Evolutionary conservation across 1,284 basidiomycete species (phyloP), one percentile per base, ranked within the genome.

Genomic region (Chalciporus sp.): DNA sequence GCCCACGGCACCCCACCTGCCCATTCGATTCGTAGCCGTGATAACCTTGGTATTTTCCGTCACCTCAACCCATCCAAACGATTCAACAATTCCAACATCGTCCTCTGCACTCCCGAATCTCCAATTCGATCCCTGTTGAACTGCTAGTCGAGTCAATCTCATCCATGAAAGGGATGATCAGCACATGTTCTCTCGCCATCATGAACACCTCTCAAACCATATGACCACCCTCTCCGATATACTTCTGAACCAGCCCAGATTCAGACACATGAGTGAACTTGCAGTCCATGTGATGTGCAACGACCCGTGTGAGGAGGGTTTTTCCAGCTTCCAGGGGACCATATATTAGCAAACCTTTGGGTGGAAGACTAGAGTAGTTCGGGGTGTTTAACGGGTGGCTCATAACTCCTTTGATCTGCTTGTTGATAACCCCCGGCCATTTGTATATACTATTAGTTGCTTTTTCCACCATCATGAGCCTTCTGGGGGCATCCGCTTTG

Each of bases 401-500:
- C 96, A 72, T 98, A 72, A 99, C 98, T 75, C 98, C 96, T 73
- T 98, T 98, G 73, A 99, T 99, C 71, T 98, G 96, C 72, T 91
- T 94, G 80, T 99, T 96, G 57, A 99, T n/a, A 83, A 69, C 96
- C 96, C 47, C 96, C 96, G 61, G 99, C 96, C 95, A 98, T 98
- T 99, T 96, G 75, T 99, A 99, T 35, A 96, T 99, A 72, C 91
- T 94, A 73, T 99, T 96, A 0, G 96, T 96, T 0, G 98, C 96
- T 74, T 99, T 99, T 77, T 99, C 96, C n/a, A 98, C 96, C 96
- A 98, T 98, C 97, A 99, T 97, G 58, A 97, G 84, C 26, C 93
- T 95, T 20, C 97, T 94, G 31, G 96, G 85, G 5, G 94, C 94
- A 72, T 96, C 95, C 61, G 96, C 89, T 77, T 98, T 96, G 80